Evolutionary conservation across 108 stramenopile species (phyloP).

Genomic region (Pseudonitzschia pungens): DNA sequence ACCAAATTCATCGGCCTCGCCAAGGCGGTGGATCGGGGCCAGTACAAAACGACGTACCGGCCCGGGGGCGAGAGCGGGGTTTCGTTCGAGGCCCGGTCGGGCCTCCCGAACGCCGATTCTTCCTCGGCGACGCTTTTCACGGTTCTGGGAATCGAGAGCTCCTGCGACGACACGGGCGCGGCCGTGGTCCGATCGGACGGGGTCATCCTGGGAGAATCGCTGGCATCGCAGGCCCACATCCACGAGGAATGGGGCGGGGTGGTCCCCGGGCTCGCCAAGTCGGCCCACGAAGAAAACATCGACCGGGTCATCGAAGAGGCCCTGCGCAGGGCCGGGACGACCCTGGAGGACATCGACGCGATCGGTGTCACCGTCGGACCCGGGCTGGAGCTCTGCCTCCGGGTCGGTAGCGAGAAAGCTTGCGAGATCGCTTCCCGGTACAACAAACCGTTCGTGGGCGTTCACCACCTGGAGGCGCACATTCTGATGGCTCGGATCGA

Average conservation of each 20-base stretch:
- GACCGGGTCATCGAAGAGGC: conserved; percentile 84
- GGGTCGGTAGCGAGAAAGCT: conserved; percentile 90
- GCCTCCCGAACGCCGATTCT: conserved; percentile 49
- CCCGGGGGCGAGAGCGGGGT: conserved; percentile 59
- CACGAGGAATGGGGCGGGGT: conserved; percentile 97
- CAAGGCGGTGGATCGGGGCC: conserved; percentile 89
- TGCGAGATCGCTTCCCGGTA: conserved; percentile 71
- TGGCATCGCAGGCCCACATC: conserved; percentile 89
- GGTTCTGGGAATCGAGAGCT: conserved; percentile 97
- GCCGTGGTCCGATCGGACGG: conserved; percentile 94
- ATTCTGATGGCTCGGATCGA: conserved; percentile 90
- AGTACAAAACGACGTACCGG: conserved; percentile 57
- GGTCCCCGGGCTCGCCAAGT: conserved; percentile 88
- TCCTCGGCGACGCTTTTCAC: conserved; percentile 56
- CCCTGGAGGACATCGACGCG: conserved; percentile 86
- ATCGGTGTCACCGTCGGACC: conserved; percentile 98
- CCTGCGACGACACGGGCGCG: conserved; percentile 94
- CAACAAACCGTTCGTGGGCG: conserved; percentile 90
- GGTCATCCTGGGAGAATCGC: conserved; percentile 87
- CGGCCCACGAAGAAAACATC: conserved; percentile 85
- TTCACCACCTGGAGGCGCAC: conserved; percentile 97
- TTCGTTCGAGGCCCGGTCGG: conserved; percentile 61
- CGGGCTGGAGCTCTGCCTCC: conserved; percentile 95
- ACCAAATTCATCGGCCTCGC: conserved; percentile 71
- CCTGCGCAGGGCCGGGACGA: conserved; percentile 69